Conservation (phyloP, 2,329 filamentous ascomycete genomes). For the Ceratocystis destructans region DNA sequence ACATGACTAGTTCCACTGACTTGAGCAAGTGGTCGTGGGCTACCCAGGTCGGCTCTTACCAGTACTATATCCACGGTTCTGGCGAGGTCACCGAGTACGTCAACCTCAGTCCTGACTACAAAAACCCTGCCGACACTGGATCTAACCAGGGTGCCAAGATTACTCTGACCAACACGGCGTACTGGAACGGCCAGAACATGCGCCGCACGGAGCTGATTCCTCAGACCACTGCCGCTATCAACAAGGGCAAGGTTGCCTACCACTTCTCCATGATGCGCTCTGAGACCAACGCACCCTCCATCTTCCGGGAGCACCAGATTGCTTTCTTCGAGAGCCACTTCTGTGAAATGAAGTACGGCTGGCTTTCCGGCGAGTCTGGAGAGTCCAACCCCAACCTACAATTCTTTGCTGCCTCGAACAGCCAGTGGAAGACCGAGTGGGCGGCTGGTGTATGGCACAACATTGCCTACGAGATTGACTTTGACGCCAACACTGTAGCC, state of each 20-base stretch:
- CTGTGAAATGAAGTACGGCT: conserved; percentile 59
- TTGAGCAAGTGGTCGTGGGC: conserved; percentile 51
- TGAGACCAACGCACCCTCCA: conserved; percentile 45
- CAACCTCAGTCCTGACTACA: conserved; percentile 44
- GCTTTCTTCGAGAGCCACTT: conserved; percentile 55
- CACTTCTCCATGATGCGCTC: conserved; percentile 55
- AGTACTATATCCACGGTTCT: conserved; percentile 62
- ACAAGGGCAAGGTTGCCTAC: conserved; percentile 53
- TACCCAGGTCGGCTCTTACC: conserved; percentile 56
- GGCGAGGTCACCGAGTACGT: conserved; percentile 44
- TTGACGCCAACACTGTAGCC: conserved; percentile 44
- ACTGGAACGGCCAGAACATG: conserved; percentile 62
- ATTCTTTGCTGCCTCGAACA: conserved; percentile 48
- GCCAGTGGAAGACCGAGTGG: conserved; percentile 50
- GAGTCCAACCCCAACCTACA: conserved; percentile 41
- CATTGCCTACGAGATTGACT: conserved; percentile 59
- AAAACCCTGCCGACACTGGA: conserved; percentile 49
- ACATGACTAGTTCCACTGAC: conserved; percentile 39
- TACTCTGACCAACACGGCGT: conserved; percentile 48
- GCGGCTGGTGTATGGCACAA: conserved; percentile 58
- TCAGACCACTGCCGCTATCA: conserved; percentile 52
- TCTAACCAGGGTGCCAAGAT: conserved; percentile 54
- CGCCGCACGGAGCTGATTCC: conserved; percentile 61
- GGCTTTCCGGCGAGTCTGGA: conserved; percentile 35
- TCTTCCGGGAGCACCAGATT: conserved; percentile 53